Percentiles rank a stretch among this genome's conserved stretches.
These are phyloP conservation scores for Nitzschia inconspicua DNA, from an alignment of 108 stramenopile species.

Conservation along the genomic window DNA sequence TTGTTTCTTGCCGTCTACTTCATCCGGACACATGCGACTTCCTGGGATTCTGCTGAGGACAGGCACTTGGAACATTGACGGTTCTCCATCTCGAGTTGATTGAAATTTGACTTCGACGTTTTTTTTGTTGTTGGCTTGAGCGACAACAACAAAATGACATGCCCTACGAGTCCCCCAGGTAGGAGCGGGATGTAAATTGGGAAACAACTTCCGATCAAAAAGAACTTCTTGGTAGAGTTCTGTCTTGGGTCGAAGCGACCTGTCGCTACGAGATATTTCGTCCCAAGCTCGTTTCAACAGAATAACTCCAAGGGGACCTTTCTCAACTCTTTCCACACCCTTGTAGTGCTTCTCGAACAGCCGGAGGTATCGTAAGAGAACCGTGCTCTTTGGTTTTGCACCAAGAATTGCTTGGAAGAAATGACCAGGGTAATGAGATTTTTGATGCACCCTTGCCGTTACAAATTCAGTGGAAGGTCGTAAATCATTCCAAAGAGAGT, in stretches of 20 bases:
- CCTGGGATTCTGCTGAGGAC: constrained; percentile 71
- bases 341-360: constrained; percentile 66
- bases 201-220: constrained; percentile 32
- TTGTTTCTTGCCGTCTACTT: constrained; percentile 27
- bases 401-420: constrained; percentile 87
- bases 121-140: constrained; percentile 2
- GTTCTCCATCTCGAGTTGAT: not conserved
- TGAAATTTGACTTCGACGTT: constrained; percentile 3
- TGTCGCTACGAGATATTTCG: constrained; percentile 25
- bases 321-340: constrained; percentile 32
- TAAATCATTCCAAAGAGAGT: constrained; percentile 54
- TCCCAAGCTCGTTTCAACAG: constrained; percentile 72
- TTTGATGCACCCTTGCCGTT: constrained; percentile 56
- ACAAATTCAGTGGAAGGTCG: constrained; percentile 50
- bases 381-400: constrained; percentile 37
- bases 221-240: constrained; percentile 74
- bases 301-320: constrained; percentile 64
- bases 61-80: constrained; percentile 44
- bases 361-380: constrained; percentile 63
- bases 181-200: constrained; percentile 33
- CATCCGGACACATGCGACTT: constrained; percentile 66
- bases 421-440: constrained; percentile 48
- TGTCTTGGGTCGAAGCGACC: not conserved
- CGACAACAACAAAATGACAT: constrained; percentile 72
- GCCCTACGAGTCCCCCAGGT: constrained; percentile 66